Percentiles rank a stretch among this genome's conserved stretches.
Evolutionary conservation across 2,329 filamentous ascomycete genomes (phyloP).

Genomic region (Dactylellina sp.): DNA sequence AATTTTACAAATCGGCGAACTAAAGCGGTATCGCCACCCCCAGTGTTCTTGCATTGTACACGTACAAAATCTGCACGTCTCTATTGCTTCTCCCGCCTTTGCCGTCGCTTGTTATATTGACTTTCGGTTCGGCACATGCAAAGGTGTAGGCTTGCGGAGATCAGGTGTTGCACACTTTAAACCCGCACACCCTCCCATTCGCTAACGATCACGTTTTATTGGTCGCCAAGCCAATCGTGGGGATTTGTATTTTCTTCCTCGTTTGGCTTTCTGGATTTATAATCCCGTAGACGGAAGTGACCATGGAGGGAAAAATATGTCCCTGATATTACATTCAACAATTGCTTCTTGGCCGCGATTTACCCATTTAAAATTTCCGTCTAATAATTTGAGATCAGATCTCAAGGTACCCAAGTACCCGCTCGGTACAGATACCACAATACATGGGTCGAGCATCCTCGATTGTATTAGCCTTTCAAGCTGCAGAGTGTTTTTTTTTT

Average conservation of each 20-base stretch:
- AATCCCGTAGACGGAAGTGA: slow-evolving; percentile 17
- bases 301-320: slow-evolving; percentile 4
- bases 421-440: too few relatives aligned
- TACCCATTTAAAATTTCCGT: too few relatives aligned
- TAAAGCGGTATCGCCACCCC: slow-evolving; percentile 8
- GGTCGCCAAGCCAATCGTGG: slow-evolving; percentile 45
- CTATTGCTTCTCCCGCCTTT: slow-evolving; percentile 51
- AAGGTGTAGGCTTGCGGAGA: slow-evolving; percentile 56
- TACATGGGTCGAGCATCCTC: too few relatives aligned
- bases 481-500: too few relatives aligned
- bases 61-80: slow-evolving; percentile 34
- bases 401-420: too few relatives aligned
- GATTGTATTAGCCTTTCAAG: too few relatives aligned
- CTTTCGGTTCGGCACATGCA: slow-evolving; percentile 57
- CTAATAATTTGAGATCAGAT: neutral
- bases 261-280: slow-evolving; percentile 36
- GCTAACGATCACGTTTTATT: slow-evolving; percentile 57
- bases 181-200: slow-evolving; percentile 50
- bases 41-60: slow-evolving; percentile 29
- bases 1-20: slow-evolving; percentile 32
- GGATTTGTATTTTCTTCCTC: slow-evolving; percentile 21
- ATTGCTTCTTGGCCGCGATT: too few relatives aligned
- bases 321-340: too few relatives aligned
- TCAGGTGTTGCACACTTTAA: slow-evolving; percentile 53
- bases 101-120: slow-evolving; percentile 54